These are phyloP conservation scores for Eucalyptus brandiana DNA, from an alignment of 345 rosid genomes.

Conservation along the genomic window DNA sequence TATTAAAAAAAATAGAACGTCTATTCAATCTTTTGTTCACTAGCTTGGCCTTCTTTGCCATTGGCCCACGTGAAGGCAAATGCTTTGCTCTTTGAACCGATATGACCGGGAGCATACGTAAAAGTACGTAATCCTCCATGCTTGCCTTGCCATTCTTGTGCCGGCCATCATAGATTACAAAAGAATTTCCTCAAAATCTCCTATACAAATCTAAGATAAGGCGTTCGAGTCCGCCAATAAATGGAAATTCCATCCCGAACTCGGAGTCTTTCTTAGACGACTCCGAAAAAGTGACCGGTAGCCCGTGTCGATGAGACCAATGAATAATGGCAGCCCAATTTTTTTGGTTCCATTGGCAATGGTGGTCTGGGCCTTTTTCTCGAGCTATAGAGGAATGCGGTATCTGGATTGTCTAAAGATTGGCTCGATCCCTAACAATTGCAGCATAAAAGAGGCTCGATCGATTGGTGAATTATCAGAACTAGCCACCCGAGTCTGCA, in stretches of 20 bases:
- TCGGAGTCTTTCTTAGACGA: background rate
- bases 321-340: background rate
- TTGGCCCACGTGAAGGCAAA: too few relatives aligned
- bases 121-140: too few relatives aligned
- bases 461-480: background rate
- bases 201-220: background rate
- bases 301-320: background rate
- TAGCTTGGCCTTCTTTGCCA: too few relatives aligned
- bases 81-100: too few relatives aligned
- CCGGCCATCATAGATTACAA: background rate
- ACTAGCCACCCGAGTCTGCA: background rate
- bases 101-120: too few relatives aligned
- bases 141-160: background rate
- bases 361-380: background rate
- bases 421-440: background rate
- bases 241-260: background rate
- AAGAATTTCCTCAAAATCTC: background rate
- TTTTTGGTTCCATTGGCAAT: background rate
- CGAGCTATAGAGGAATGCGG: rapidly evolving
- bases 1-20: too few relatives aligned
- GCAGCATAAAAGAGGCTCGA: background rate
- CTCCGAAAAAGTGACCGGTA: background rate
- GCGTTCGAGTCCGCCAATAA: background rate
- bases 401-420: background rate
- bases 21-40: too few relatives aligned